These are phyloP conservation scores for Septoria linicola DNA, from an alignment of 2,329 filamentous ascomycete species.

Conservation along the genomic window DNA sequence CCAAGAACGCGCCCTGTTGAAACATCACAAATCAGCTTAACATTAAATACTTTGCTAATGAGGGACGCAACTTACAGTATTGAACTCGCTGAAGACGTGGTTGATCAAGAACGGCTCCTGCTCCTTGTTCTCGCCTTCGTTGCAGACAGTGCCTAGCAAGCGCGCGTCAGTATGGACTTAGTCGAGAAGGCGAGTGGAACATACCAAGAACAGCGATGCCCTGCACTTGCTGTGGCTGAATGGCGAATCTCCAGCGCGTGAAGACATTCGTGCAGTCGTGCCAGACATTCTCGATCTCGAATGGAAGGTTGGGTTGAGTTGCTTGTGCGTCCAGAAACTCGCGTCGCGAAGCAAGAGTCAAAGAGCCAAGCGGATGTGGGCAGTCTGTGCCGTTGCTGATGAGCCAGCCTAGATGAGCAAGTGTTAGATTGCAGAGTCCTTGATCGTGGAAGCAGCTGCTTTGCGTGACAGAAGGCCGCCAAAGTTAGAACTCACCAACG, in stretches of 20 bases:
- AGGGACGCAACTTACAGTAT: conserved; percentile 17
- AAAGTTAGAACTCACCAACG: conserved; percentile 14
- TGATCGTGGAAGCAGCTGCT: no score
- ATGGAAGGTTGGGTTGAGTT: conserved; percentile 31
- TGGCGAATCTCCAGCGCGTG: conserved; percentile 30
- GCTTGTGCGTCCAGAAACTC: conserved; percentile 29
- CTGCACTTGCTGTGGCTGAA: conserved; percentile 27
- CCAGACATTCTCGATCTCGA: conserved; percentile 29
- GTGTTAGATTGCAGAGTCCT: no score
- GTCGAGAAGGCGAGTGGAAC: not conserved
- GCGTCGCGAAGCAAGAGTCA: conserved; percentile 22
- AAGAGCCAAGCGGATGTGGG: conserved; percentile 18
- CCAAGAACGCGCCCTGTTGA: conserved; percentile 15
- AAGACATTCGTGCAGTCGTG: conserved; percentile 31
- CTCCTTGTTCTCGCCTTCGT: conserved; percentile 1
- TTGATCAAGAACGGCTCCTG: conserved; percentile 31
- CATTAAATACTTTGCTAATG: not conserved
- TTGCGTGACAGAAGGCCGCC: no score
- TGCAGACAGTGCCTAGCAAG: conserved; percentile 10
- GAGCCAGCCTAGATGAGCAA: conserved; percentile 18
- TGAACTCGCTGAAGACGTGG: conserved; percentile 31
- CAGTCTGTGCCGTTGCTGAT: conserved; percentile 31
- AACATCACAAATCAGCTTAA: not conserved
- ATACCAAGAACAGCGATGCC: conserved; percentile 27
- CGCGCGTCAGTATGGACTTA: no score